Evolutionary conservation across 345 rosid species (phyloP).

Genomic region (Syzygium aqueum): DNA sequence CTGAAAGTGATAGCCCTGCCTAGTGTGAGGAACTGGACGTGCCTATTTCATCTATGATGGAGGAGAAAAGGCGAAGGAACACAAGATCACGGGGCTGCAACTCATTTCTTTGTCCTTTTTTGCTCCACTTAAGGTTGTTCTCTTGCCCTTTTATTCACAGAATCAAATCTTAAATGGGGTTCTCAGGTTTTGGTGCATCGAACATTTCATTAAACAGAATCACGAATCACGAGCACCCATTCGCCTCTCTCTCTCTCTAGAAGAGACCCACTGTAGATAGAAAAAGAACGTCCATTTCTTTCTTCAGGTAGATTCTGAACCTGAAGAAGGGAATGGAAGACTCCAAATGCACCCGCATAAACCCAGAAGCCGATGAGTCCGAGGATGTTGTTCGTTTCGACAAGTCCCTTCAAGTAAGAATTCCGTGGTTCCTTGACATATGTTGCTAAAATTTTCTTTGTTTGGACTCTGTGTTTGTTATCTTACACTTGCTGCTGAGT

Average conservation of each 20-base stretch:
- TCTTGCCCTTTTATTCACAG: background rate
- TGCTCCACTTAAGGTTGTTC: background rate
- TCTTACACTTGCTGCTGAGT: background rate
- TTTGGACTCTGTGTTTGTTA: background rate
- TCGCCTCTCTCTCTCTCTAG: background rate
- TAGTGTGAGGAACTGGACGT: slow-evolving; percentile 1
- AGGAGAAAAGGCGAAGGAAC: background rate
- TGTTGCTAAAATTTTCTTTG: background rate
- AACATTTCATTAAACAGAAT: background rate
- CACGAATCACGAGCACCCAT: slow-evolving; percentile 7
- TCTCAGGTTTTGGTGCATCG: background rate
- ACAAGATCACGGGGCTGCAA: slow-evolving; percentile 42
- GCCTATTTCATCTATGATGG: background rate
- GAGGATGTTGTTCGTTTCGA: slow-evolving; percentile 24
- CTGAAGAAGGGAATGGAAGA: slow-evolving; percentile 8
- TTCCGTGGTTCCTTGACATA: background rate
- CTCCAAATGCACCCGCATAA: slow-evolving; percentile 4
- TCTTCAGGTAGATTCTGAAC: background rate
- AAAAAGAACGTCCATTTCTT: background rate
- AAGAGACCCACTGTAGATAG: background rate
- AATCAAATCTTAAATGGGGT: background rate
- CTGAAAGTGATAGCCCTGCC: background rate
- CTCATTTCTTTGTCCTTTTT: slow-evolving; percentile 23
- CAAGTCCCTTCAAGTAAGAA: slow-evolving; percentile 44
- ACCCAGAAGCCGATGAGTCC: slow-evolving; percentile 13